Evolutionary conservation across 495 filamentous ascomycete species (phyloP).

Genomic region (Clavariopsis aquatica): DNA sequence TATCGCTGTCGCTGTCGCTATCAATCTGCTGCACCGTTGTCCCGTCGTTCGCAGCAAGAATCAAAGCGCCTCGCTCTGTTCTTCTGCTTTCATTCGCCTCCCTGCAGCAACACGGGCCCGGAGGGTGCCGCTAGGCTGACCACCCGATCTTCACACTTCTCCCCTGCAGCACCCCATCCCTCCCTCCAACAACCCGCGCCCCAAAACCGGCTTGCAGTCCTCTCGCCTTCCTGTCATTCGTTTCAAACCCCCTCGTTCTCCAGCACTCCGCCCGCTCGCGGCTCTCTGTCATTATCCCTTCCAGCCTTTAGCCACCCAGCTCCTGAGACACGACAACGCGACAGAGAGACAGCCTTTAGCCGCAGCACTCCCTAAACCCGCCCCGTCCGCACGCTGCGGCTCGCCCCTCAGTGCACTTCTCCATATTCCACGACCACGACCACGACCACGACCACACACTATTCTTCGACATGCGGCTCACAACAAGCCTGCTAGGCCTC

Average conservation of each 20-base stretch:
- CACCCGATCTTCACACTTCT: background rate
- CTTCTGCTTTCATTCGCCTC: background rate
- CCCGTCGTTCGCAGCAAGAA: background rate
- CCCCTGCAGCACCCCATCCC: conserved; percentile 17
- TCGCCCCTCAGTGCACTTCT: background rate
- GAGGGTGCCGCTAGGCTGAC: conserved; percentile 2
- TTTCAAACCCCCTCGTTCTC: conserved; percentile 24
- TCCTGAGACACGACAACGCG: conserved; percentile 27
- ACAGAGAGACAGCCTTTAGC: conserved; percentile 23
- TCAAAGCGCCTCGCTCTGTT: background rate
- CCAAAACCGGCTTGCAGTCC: conserved; percentile 5
- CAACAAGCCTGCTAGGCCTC: conserved; percentile 30
- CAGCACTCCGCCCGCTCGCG: background rate
- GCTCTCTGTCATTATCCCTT: background rate
- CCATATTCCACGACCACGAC: too few relatives aligned
- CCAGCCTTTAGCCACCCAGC: conserved; percentile 21
- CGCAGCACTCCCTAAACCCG: conserved; percentile 27
- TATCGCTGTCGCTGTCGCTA: too few relatives aligned
- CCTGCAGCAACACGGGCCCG: conserved; percentile 4
- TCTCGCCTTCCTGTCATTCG: conserved; percentile 37
- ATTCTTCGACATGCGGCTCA: conserved; percentile 33
- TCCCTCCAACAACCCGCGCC: conserved; percentile 12
- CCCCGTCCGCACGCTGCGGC: conserved; percentile 1
- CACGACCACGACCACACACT: conserved; percentile 1
- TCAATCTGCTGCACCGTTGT: background rate